Percentiles rank a stretch among this genome's conserved stretches.
Evolutionary conservation across 1,139 yeast species (phyloP).

Genomic region (Waltiozyma solani): DNA sequence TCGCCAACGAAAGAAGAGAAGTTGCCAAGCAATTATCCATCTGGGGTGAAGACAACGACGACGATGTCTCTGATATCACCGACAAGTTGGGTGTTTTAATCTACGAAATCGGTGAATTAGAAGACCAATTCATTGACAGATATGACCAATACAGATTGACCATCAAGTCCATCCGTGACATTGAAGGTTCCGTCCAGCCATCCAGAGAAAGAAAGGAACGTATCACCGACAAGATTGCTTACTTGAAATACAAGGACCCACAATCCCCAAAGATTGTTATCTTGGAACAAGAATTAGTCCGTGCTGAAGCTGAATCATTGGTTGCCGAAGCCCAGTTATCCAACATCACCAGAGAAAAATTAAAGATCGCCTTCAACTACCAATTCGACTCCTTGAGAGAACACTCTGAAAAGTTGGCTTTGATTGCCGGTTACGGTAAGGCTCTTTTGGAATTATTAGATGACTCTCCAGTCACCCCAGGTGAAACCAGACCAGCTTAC

Average conservation of each 20-base stretch:
- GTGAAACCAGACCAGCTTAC: conserved; percentile 97
- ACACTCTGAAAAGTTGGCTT: conserved; percentile 91
- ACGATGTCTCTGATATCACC: conserved; percentile 93
- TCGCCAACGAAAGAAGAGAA: conserved; percentile 91
- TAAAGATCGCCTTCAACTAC: conserved; percentile 94
- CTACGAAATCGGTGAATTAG: conserved; percentile 95
- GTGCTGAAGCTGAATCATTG: conserved; percentile 97
- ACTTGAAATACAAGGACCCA: conserved; percentile 96
- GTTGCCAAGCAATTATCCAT: conserved; percentile 92
- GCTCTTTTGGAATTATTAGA: conserved; percentile 92
- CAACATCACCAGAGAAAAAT: conserved; percentile 94
- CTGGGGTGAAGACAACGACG: conserved; percentile 98
- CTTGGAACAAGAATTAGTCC: conserved; percentile 94
- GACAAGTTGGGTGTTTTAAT: conserved; percentile 94
- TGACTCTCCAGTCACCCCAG: conserved; percentile 96
- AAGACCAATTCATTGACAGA: conserved; percentile 95
- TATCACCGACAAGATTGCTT: conserved; percentile 96
- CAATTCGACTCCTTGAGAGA: conserved; percentile 96
- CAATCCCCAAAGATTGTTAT: conserved; percentile 92
- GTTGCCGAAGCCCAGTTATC: conserved; percentile 99
- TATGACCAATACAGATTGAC: conserved; percentile 97
- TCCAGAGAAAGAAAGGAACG: conserved; percentile 96
- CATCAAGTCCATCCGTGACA: conserved; percentile 88
- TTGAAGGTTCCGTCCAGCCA: conserved; percentile 96
- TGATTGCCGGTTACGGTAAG: conserved; percentile 98